Evolutionary conservation across 768 basidiomycete species (phyloP).

Genomic region (Russula lepida): DNA sequence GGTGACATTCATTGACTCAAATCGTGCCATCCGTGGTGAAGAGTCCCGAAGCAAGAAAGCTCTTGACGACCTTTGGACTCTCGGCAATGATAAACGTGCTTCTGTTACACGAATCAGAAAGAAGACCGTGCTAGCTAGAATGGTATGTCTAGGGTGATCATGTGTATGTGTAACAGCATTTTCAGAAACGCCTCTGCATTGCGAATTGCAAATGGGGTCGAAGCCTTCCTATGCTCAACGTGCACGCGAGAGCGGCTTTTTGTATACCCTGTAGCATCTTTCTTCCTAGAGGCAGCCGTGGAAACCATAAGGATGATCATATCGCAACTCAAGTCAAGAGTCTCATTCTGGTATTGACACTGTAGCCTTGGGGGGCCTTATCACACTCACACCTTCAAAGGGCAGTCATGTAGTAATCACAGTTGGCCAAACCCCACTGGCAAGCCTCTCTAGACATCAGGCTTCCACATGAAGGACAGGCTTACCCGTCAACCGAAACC

Average conservation of each 20-base stretch:
- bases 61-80: not conserved
- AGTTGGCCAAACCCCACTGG: not conserved
- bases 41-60: not conserved
- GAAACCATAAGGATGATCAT: not conserved
- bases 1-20: not conserved
- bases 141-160: not conserved
- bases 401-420: not conserved
- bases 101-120: not conserved
- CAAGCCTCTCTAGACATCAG: not conserved
- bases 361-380: not conserved
- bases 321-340: not conserved
- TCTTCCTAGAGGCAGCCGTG: not conserved
- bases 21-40: not conserved
- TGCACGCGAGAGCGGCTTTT: not conserved
- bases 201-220: not conserved
- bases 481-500: slow-evolving; percentile 9
- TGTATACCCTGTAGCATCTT: not conserved
- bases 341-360: not conserved
- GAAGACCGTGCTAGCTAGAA: not conserved
- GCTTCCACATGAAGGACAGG: not conserved
- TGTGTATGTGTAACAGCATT: not conserved
- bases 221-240: not conserved
- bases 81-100: not conserved
- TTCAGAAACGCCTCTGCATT: not conserved
- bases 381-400: not conserved